Evolutionary conservation across 805 yeast genomes (phyloP).

Genomic region (Pichia occidentalis): DNA sequence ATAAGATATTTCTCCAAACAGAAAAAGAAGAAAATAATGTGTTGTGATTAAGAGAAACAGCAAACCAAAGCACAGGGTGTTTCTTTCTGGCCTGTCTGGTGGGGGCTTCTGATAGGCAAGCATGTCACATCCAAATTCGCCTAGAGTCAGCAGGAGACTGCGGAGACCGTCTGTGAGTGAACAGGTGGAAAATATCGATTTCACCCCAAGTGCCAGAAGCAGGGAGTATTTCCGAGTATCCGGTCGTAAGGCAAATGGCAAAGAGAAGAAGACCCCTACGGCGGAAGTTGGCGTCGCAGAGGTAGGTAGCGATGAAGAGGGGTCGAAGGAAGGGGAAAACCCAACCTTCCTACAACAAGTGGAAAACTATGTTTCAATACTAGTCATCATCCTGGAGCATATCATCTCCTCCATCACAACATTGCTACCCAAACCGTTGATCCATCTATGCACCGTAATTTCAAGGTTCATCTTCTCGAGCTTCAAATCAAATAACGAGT

Average conservation of each 20-base stretch:
- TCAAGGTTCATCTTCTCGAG: conserved; percentile 19
- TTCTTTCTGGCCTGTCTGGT: no score
- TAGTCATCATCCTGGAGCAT: conserved; percentile 24
- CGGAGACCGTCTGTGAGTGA: conserved; percentile 7
- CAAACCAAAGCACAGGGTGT: no score
- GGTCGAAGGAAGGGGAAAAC: neutral
- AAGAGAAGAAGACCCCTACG: no score
- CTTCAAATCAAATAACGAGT: conserved; percentile 18
- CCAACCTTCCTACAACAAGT: conserved; percentile 8
- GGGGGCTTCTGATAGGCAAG: no score
- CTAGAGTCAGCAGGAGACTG: neutral
- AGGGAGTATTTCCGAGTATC: no score
- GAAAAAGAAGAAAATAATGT: no score
- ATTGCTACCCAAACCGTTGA: conserved; percentile 22
- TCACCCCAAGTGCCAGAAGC: no score
- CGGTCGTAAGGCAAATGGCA: no score
- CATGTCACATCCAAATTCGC: no score
- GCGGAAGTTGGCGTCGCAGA: neutral
- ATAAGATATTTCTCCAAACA: no score
- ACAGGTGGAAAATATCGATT: conserved; percentile 7
- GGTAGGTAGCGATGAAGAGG: neutral
- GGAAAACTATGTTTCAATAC: conserved; percentile 20
- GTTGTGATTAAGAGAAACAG: no score
- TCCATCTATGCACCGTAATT: conserved; percentile 19
- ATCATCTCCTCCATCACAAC: conserved; percentile 22